These are phyloP conservation scores for Cadophora luteo-olivacea DNA, from an alignment of 2,329 filamentous ascomycete species.

Conservation along the genomic window DNA sequence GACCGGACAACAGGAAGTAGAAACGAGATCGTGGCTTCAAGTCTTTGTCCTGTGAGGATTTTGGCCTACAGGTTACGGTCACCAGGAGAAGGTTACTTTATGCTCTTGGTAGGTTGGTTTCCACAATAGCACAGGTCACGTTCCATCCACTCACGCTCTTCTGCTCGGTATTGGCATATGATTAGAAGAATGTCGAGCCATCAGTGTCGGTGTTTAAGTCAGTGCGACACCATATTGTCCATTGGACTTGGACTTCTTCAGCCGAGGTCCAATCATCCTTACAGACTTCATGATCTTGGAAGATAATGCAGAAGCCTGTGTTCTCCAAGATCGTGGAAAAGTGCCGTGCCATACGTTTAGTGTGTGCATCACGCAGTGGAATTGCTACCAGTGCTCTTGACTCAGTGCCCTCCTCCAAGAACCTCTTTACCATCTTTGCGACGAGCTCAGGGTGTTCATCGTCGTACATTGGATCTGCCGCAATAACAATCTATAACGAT, in stretches of 20 bases:
- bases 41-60: slow-evolving; percentile 2
- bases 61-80: neutral
- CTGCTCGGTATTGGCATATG: neutral
- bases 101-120: neutral
- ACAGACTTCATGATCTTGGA: slow-evolving; percentile 68
- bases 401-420: slow-evolving; percentile 62
- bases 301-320: slow-evolving; percentile 58
- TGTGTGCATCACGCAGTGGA: slow-evolving; percentile 76
- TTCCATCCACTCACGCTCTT: slow-evolving; percentile 1
- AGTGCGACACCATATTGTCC: slow-evolving; percentile 17
- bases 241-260: slow-evolving; percentile 40
- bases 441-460: slow-evolving; percentile 80
- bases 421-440: slow-evolving; percentile 70
- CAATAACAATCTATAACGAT: slow-evolving; percentile 70
- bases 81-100: neutral
- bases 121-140: neutral
- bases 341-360: slow-evolving; percentile 63
- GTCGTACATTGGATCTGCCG: slow-evolving; percentile 87
- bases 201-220: neutral
- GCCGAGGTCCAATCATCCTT: slow-evolving; percentile 75
- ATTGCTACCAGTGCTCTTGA: slow-evolving; percentile 81
- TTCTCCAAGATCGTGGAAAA: slow-evolving; percentile 67
- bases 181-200: neutral
- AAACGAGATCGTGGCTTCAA: neutral
- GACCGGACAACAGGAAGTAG: neutral